These are phyloP conservation scores for Lasiodiplodia hormozganensis DNA, from an alignment of 2,329 filamentous ascomycete species.

Conservation along the genomic window DNA sequence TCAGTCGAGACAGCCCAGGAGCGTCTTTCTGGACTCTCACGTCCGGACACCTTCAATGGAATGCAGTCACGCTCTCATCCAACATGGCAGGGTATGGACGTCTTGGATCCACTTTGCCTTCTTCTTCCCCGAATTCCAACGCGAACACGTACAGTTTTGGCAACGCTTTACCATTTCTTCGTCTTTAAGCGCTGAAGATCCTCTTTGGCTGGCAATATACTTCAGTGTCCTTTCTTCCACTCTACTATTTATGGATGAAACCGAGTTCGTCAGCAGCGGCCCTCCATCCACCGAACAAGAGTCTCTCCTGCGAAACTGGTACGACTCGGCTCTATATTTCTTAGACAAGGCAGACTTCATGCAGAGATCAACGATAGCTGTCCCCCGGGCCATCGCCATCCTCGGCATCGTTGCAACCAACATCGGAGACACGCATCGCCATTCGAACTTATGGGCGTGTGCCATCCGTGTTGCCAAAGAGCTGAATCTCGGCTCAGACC, in stretches of 20 bases:
- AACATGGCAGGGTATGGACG: constrained; percentile 31
- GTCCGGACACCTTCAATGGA: constrained; percentile 26
- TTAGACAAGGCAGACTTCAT: constrained; percentile 32
- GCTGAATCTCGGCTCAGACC: constrained; percentile 30
- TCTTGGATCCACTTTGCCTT: constrained; percentile 33
- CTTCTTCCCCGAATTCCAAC: constrained; percentile 31
- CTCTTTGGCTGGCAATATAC: constrained; percentile 31
- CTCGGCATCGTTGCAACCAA: constrained; percentile 31
- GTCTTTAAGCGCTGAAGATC: constrained; percentile 24
- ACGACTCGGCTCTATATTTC: constrained; percentile 31
- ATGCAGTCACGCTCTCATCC: constrained; percentile 29
- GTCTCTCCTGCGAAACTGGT: constrained; percentile 31
- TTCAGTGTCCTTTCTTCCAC: constrained; percentile 32
- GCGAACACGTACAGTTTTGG: constrained; percentile 30
- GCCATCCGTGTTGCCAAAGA: constrained; percentile 32
- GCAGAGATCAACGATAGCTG: constrained; percentile 25
- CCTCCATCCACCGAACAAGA: constrained; percentile 20
- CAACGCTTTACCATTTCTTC: constrained; percentile 7
- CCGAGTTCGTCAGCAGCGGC: constrained; percentile 27
- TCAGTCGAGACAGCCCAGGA: constrained; percentile 20
- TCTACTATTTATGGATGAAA: constrained; percentile 30
- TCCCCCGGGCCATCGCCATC: constrained; percentile 29
- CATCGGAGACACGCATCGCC: constrained; percentile 32
- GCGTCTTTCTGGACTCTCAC: constrained; percentile 25
- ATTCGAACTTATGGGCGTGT: constrained; percentile 31